phyloP scores from a whole-genome alignment of 2,329 filamentous ascomycete species.

The Aureobasidium sp. region DNA sequence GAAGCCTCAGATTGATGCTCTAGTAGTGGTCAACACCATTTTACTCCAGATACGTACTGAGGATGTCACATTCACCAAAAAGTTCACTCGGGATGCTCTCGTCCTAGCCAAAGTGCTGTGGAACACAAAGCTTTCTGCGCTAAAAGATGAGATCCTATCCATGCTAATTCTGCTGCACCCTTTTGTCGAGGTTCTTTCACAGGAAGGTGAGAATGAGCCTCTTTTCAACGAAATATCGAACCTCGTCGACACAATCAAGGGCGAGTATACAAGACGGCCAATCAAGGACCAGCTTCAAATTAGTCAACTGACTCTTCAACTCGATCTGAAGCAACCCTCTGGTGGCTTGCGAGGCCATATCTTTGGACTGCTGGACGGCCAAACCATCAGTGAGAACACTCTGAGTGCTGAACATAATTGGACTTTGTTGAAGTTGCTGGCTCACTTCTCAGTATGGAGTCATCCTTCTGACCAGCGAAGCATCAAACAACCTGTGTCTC shows the following conservation, averaged over 20 bases:
- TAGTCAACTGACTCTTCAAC: slow-evolving; percentile 53
- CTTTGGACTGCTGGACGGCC: slow-evolving; percentile 23
- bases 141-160: slow-evolving; percentile 69
- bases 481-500: background rate
- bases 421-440: slow-evolving; percentile 31
- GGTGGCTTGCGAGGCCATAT: slow-evolving; percentile 21
- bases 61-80: slow-evolving; percentile 53
- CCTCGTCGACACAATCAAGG: slow-evolving; percentile 63
- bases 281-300: slow-evolving; percentile 66
- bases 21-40: slow-evolving; percentile 66
- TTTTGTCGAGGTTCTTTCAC: slow-evolving; percentile 29
- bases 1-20: slow-evolving; percentile 61
- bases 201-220: slow-evolving; percentile 15
- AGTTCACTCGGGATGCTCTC: slow-evolving; percentile 52
- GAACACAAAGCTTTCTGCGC: slow-evolving; percentile 56
- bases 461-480: background rate
- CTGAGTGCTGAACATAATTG: slow-evolving; percentile 24
- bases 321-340: slow-evolving; percentile 27
- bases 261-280: slow-evolving; percentile 66
- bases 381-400: slow-evolving; percentile 6
- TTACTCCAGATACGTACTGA: slow-evolving; percentile 60
- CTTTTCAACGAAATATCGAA: slow-evolving; percentile 44
- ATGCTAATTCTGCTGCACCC: slow-evolving; percentile 54
- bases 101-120: slow-evolving; percentile 70
- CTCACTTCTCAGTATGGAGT: slow-evolving; percentile 21